Base-by-base conservation (phyloP, 257 asterid species). In the Osmanthus fragrans region DNA sequence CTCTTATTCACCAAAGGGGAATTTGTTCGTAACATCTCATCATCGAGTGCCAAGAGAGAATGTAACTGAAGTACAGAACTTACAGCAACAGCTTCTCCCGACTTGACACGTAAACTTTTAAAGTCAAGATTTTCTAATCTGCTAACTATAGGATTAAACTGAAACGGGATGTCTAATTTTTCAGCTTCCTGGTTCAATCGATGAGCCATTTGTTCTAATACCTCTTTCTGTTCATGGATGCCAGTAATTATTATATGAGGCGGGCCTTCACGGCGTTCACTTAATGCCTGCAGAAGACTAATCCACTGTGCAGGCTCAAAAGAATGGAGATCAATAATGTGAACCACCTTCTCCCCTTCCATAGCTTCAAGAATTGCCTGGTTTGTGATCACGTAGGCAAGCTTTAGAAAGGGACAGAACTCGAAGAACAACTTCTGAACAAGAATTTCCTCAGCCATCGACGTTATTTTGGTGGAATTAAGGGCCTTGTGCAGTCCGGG, bases 201-300 rank as follows among this genome's bases (percentile, higher is more conserved):
- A 16, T 54, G 83, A 13, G 88, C 92, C 88, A 90, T 82, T 6
- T 83, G 88, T 12, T 87, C 94, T 54, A 92, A 75, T 1, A 90
- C 94, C 76, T 70, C 90, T 71, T 86, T 90, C 66, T 77, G 83
- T 2, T 86, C 85, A 49, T 92, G 96, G 67, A 92, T 30, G 1
- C 97, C 96, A 0, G 92, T 90, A 33, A 92, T 90, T 73, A 92
- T 84, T 5, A 90, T 58, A 84, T 92, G 97, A 12, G 96, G 96
- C 1, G 91, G 90, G 15, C 92, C 94, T 78, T 90, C 94, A 0
- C 85, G 80, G 13, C 94, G 88, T 0, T 78, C 73, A 64, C 88
- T 83, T 3, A 92, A 23, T 1, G 83, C 90, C 75, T 79, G 92
- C 15, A 92, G 86, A 70, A 92, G 90, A 3, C 83, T 79, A 47